Percentiles rank a stretch among this genome's conserved stretches.
These are phyloP conservation scores for Danielozyma ontarioensis DNA, from an alignment of 805 yeast species.

Conservation along the genomic window DNA sequence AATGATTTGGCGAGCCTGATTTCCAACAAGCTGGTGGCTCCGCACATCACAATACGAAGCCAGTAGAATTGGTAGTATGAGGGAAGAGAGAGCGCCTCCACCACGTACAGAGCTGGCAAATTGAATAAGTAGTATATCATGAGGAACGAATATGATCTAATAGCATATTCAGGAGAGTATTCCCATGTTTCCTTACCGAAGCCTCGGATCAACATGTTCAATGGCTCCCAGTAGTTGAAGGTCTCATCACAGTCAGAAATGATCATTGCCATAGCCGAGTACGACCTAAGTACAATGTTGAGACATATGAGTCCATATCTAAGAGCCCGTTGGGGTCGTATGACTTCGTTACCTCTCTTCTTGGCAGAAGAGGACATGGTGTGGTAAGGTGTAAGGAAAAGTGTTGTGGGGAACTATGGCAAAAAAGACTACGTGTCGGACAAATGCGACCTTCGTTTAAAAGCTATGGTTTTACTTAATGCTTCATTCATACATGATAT, in stretches of 20 bases:
- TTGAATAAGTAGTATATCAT: slow-evolving; percentile 40
- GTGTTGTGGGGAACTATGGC: too few species aligned
- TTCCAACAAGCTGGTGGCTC: slow-evolving; percentile 47
- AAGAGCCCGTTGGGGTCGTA: neutral
- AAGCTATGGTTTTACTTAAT: too few species aligned
- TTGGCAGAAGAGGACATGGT: neutral
- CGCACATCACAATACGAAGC: slow-evolving; percentile 39
- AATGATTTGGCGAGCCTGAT: slow-evolving; percentile 42
- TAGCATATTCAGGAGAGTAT: slow-evolving; percentile 84
- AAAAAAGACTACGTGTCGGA: too few species aligned
- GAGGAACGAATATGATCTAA: slow-evolving; percentile 80
- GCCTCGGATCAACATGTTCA: slow-evolving; percentile 68
- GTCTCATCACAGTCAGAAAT: slow-evolving; percentile 91
- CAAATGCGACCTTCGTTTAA: too few species aligned
- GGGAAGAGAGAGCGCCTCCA: slow-evolving; percentile 11
- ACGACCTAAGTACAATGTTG: slow-evolving; percentile 17
- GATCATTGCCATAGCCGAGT: slow-evolving; percentile 52
- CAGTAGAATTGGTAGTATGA: slow-evolving; percentile 44
- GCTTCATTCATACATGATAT: neutral
- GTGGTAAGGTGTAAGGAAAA: neutral
- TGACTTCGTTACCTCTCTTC: too few species aligned
- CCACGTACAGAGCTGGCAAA: slow-evolving; percentile 14
- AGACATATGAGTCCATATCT: slow-evolving; percentile 3
- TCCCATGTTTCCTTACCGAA: slow-evolving; percentile 97
- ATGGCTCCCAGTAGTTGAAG: slow-evolving; percentile 92